A percentile compares a stretch with the other conserved stretches of the same genome.
These are phyloP conservation scores for Fusarium pseudocircinatum DNA, from an alignment of 2,329 filamentous ascomycete genomes.

Conservation along the genomic window DNA sequence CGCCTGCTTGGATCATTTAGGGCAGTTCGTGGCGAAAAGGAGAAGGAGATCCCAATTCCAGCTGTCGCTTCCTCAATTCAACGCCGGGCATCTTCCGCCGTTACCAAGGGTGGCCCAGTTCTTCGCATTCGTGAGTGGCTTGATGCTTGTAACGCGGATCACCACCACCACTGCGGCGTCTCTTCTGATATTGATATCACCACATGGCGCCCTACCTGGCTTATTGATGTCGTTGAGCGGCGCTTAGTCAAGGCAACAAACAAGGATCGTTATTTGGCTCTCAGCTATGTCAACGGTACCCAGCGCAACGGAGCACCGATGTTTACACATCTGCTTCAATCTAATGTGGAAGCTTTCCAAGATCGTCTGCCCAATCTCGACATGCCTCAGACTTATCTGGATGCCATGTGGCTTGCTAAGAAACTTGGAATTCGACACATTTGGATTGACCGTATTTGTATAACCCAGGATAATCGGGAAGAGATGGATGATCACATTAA, in stretches of 20 bases:
- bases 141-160: conserved; percentile 54
- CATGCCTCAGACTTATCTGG: conserved; percentile 54
- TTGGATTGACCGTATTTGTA: conserved; percentile 59
- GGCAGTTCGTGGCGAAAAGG: conserved; percentile 45
- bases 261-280: conserved; percentile 54
- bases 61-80: conserved; percentile 37
- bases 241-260: conserved; percentile 52
- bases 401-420: conserved; percentile 56
- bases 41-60: conserved; percentile 29
- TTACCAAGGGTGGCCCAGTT: conserved; percentile 49
- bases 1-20: conserved; percentile 50
- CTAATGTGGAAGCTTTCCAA: conserved; percentile 51
- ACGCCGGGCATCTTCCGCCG: conserved; percentile 46
- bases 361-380: conserved; percentile 50
- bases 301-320: conserved; percentile 43
- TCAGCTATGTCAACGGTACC: conserved; percentile 57
- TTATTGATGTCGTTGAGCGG: conserved; percentile 54
- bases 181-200: conserved; percentile 35
- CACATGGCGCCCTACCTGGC: conserved; percentile 54
- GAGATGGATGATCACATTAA: conserved; percentile 53
- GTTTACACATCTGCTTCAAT: conserved; percentile 47
- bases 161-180: conserved; percentile 53
- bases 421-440: conserved; percentile 56
- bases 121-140: conserved; percentile 55
- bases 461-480: conserved; percentile 55